A percentile compares a stretch with the other conserved stretches of the same genome.
Evolutionary conservation across 202 grass and related monocot genomes (phyloP).

Genomic region (Elaeis oleifera): DNA sequence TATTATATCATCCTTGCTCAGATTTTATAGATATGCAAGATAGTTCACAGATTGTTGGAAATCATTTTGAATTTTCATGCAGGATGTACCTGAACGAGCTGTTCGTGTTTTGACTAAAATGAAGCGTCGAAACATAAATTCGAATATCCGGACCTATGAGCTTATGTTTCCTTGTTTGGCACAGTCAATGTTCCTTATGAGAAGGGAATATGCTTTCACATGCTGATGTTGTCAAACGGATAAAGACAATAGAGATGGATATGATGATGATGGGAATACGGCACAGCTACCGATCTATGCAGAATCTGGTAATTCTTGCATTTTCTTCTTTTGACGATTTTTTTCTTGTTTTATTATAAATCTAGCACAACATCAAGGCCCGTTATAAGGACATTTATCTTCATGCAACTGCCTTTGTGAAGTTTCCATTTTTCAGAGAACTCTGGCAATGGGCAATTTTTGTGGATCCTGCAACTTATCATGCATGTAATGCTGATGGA

Average conservation of each 20-base stretch:
- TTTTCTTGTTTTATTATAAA: slow-evolving; percentile 15
- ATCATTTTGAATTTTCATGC: slow-evolving; percentile 11
- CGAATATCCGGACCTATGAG: slow-evolving; percentile 54
- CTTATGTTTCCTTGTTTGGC: slow-evolving; percentile 73
- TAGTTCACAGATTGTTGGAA: neutral
- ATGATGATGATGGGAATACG: slow-evolving; percentile 65
- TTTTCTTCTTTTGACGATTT: neutral
- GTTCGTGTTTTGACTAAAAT: slow-evolving; percentile 58
- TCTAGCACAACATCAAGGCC: neutral
- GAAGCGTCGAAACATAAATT: slow-evolving; percentile 56
- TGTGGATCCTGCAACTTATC: too few relatives aligned
- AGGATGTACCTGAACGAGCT: slow-evolving; percentile 79
- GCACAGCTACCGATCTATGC: slow-evolving; percentile 62
- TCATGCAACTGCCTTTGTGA: too few relatives aligned
- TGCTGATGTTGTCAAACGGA: slow-evolving; percentile 78
- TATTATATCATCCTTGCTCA: too few relatives aligned
- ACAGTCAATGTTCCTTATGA: slow-evolving; percentile 72
- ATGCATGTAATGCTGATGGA: too few relatives aligned
- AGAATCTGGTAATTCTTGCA: slow-evolving; percentile 51
- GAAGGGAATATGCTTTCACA: slow-evolving; percentile 78
- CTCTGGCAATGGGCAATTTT: too few relatives aligned
- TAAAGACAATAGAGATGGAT: slow-evolving; percentile 57
- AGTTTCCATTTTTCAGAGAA: too few relatives aligned
- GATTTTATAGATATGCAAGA: too few relatives aligned
- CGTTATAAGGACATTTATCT: neutral